Conservation (phyloP, 2,329 filamentous ascomycete genomes). For the Colletotrichum tropicicola region DNA sequence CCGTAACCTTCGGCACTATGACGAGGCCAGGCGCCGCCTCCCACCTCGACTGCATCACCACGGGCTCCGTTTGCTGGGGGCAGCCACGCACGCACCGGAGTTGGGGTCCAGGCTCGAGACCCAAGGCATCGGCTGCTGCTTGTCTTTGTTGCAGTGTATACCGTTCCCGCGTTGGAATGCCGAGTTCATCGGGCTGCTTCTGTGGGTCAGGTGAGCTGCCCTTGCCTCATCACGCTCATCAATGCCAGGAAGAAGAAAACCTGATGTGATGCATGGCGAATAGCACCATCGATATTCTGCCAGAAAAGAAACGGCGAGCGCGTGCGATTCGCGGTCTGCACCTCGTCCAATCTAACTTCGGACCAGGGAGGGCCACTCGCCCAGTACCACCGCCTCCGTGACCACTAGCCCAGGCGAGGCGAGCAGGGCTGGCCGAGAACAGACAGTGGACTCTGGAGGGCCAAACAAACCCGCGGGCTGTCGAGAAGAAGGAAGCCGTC, state of each 20-base stretch:
- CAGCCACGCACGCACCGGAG: background rate
- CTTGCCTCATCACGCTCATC: too few species aligned
- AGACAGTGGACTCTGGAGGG: background rate
- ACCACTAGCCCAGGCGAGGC: background rate
- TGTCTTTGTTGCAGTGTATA: background rate
- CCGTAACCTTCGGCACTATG: background rate
- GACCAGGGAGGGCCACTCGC: background rate
- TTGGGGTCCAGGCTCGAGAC: background rate
- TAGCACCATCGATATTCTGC: background rate
- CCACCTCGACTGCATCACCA: background rate
- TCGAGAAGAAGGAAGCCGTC: too few species aligned
- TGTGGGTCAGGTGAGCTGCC: background rate
- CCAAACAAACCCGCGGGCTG: too few species aligned
- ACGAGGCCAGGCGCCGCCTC: slow-evolving; percentile 10
- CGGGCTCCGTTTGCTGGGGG: background rate
- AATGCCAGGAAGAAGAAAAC: background rate
- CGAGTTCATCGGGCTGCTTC: background rate
- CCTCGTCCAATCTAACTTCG: background rate
- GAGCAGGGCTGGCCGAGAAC: slow-evolving; percentile 6
- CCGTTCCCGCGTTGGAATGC: background rate
- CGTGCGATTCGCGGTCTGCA: background rate
- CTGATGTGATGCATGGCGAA: too few species aligned
- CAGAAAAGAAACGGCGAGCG: background rate
- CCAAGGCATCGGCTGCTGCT: background rate
- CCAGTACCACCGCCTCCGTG: background rate